Evolutionary conservation across 2,329 filamentous ascomycete genomes (phyloP), one percentile per base, ranked within the genome.

Genomic region (Ilyonectria robusta): DNA sequence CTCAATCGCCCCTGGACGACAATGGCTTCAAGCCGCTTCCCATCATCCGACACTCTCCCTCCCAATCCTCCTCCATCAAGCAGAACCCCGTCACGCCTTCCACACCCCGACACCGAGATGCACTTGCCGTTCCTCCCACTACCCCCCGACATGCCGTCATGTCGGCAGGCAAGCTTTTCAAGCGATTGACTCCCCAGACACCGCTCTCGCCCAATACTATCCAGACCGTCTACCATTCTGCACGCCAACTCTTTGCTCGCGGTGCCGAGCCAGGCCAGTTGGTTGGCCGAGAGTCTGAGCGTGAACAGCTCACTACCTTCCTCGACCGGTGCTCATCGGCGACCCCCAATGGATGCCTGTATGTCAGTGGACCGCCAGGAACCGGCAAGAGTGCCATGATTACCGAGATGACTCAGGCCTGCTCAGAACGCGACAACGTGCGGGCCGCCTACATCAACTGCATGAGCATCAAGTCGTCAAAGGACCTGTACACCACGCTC

Each of bases 301-400:
- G 88, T 46, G 83, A 86, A 15, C 91, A 94, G 70, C 83, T 98
- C 37, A 83, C 84, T 13, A 80, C 78, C 0, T 98, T 97, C 77
- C 86, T 98, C 57, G 83, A 88, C 44, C 86, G 87, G 57, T 89
- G 90, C 72, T 83, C 91, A 6, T 84, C 87, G 9, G 80, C 88
- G 19, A 85, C 84, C 11, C 88, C 87, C 3, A 91, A 91, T 59
- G 94, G 95, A 59, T 98, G 95, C 77, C 87, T 97, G 58, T 99
- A 99, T 78, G 92, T 99, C 72, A 98, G 95, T 74, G 96, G 96
- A 0, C 96, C 96, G 4, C 96, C 96, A 2, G 96, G 96, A 11
- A 99, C 96, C 0, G 96, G 96, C 61, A 99, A 99, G 84, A 98
- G 95, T 79, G 96, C 96, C 33, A 92, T 98, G 85, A 90, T 98